Conservation (phyloP, 2,329 filamentous ascomycete species). For the Coniella vitis region DNA sequence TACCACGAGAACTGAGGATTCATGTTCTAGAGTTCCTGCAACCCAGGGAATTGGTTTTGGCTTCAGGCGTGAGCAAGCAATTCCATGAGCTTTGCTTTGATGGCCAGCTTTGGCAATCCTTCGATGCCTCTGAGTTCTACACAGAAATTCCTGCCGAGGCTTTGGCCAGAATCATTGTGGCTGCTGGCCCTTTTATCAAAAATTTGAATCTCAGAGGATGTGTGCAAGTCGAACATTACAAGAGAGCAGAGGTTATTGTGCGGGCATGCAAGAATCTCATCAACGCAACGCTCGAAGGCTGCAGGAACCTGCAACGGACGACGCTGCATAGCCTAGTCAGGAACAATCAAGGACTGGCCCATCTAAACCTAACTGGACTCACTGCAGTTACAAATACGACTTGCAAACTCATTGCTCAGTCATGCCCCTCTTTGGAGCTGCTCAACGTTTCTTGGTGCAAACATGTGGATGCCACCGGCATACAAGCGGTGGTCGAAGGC, state of each 20-base stretch:
- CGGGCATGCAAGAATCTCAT: constrained; percentile 81
- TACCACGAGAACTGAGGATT: constrained; percentile 79
- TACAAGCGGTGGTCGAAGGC: constrained; percentile 63
- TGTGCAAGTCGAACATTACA: constrained; percentile 78
- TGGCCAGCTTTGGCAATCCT: constrained; percentile 81
- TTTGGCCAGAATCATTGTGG: constrained; percentile 75
- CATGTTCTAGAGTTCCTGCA: constrained; percentile 68
- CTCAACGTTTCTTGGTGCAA: constrained; percentile 93
- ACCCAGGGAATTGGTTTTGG: constrained; percentile 74
- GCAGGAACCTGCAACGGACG: constrained; percentile 70
- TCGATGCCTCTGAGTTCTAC: constrained; percentile 85
- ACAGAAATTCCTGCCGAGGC: constrained; percentile 77
- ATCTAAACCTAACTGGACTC: constrained; percentile 81
- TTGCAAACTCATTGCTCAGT: constrained; percentile 77
- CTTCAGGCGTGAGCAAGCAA: constrained; percentile 67
- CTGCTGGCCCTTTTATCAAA: constrained; percentile 82
- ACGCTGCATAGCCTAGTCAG: constrained; percentile 71
- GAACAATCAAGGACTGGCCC: constrained; percentile 69
- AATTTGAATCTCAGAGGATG: constrained; percentile 89
- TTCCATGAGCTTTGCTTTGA: constrained; percentile 87
- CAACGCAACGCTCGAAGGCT: constrained; percentile 83
- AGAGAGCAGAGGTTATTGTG: constrained; percentile 69
- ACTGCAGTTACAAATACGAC: constrained; percentile 73
- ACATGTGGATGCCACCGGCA: constrained; percentile 70
- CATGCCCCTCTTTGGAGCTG: constrained; percentile 73